Percentiles rank a stretch among this genome's conserved stretches.
Evolutionary conservation across 2,329 filamentous ascomycete species (phyloP).

Genomic region (Claviceps citrina): DNA sequence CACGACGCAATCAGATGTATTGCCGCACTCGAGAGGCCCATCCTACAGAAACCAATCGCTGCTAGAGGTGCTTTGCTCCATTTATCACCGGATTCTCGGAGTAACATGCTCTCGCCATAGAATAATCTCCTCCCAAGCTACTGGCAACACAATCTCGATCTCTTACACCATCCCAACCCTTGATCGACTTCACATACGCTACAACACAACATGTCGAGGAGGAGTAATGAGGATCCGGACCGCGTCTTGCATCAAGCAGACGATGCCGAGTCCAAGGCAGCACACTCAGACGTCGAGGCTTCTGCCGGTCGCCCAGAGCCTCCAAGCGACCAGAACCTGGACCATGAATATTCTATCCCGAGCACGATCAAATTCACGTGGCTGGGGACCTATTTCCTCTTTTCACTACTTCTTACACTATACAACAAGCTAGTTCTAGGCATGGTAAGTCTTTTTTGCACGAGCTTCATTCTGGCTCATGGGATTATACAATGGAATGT

Average conservation of each 20-base stretch:
- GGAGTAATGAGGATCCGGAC: slow-evolving; percentile 17
- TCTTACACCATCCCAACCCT: not conserved
- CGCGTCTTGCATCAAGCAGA: slow-evolving; percentile 18
- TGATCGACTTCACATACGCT: not conserved
- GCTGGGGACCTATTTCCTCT: slow-evolving; percentile 37
- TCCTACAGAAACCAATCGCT: not conserved
- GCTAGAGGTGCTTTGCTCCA: not conserved
- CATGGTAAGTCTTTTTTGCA: slow-evolving; percentile 22
- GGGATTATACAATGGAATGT: not conserved
- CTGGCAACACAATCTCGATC: not conserved
- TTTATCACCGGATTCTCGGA: not conserved
- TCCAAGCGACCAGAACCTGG: slow-evolving; percentile 21
- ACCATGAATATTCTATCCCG: slow-evolving; percentile 30
- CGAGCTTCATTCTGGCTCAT: too few species aligned
- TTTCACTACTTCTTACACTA: slow-evolving; percentile 33
- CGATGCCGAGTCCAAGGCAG: slow-evolving; percentile 16
- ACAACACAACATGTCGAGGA: slow-evolving; percentile 18
- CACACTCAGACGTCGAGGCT: slow-evolving; percentile 19
- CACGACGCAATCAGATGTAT: slow-evolving; percentile 1
- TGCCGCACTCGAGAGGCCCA: not conserved
- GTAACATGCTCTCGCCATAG: slow-evolving; percentile 4
- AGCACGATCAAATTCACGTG: slow-evolving; percentile 32
- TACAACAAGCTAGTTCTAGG: slow-evolving; percentile 45
- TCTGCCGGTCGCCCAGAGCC: slow-evolving; percentile 15
- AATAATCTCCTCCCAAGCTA: not conserved